These are phyloP conservation scores for Carpinus fangiana DNA, from an alignment of 306 rosid genomes.

Conservation along the genomic window DNA sequence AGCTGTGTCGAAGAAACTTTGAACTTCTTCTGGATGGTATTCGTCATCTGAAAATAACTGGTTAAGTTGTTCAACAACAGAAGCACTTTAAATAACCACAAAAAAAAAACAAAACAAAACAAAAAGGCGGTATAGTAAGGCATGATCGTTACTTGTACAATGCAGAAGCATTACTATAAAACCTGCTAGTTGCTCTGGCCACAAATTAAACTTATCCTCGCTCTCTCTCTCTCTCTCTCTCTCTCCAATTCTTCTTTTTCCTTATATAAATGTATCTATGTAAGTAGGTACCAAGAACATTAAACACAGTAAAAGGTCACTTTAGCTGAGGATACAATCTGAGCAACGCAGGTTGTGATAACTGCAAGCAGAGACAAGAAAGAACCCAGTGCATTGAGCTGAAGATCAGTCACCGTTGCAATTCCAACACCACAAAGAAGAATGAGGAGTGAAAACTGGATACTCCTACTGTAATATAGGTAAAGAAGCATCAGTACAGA, in stretches of 20 bases:
- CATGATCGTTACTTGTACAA: not conserved
- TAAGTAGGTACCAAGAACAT: not conserved
- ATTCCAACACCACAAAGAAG: slow-evolving; percentile 95
- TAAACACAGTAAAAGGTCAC: not conserved
- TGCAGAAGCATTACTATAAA: not conserved
- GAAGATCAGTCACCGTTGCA: slow-evolving; percentile 92
- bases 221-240: not conserved
- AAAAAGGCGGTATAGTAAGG: not conserved
- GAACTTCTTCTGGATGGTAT: slow-evolving; percentile 87
- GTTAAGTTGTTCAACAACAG: slow-evolving; percentile 51
- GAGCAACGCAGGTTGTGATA: slow-evolving; percentile 90
- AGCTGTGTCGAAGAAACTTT: slow-evolving; percentile 96
- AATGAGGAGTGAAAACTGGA: slow-evolving; percentile 70
- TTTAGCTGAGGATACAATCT: slow-evolving; percentile 78
- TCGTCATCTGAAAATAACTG: slow-evolving; percentile 74
- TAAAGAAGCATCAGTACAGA: slow-evolving; percentile 19
- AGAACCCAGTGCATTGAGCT: slow-evolving; percentile 83
- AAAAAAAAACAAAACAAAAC: not conserved
- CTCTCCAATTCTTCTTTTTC: not conserved
- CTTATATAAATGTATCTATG: not conserved
- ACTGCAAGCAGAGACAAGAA: slow-evolving; percentile 81
- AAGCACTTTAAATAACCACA: not conserved
- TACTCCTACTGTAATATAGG: slow-evolving; percentile 40
- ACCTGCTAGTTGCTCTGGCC: not conserved
- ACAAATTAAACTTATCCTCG: not conserved